These are phyloP conservation scores for Acacia confusa DNA, from an alignment of 306 rosid genomes.

Conservation along the genomic window DNA sequence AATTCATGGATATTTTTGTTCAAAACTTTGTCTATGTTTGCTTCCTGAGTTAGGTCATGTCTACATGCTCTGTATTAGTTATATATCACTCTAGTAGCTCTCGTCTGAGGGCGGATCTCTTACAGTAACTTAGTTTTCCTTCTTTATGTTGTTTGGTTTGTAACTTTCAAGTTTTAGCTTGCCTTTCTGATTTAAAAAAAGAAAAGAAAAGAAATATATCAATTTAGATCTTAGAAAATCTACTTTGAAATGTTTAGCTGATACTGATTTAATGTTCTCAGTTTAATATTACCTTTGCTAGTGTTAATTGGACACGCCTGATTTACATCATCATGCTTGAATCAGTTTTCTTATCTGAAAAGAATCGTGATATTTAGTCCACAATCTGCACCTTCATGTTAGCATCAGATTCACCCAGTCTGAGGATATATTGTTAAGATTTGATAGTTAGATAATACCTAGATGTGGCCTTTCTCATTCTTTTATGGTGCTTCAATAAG, in stretches of 20 bases:
- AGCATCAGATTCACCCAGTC: not conserved
- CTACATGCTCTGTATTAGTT: not conserved
- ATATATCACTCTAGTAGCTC: not conserved
- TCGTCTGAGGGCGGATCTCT: too few species aligned
- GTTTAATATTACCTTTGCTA: not conserved
- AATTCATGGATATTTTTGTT: not conserved
- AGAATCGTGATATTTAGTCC: not conserved
- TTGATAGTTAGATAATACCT: not conserved
- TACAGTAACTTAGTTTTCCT: too few species aligned
- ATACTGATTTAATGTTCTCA: not conserved
- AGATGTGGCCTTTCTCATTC: not conserved
- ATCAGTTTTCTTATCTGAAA: not conserved
- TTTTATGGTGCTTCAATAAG: not conserved
- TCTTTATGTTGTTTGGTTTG: too few species aligned
- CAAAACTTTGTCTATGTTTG: not conserved
- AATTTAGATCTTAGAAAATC: not conserved
- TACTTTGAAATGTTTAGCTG: not conserved
- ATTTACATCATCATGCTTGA: not conserved
- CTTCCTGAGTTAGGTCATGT: not conserved
- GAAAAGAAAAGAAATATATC: not conserved
- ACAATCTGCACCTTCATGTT: not conserved
- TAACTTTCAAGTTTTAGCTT: too few species aligned
- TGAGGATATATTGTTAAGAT: not conserved
- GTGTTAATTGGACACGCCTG: not conserved
- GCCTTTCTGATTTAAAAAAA: too few species aligned